A percentile compares a stretch with the other conserved stretches of the same genome.
Conservation (phyloP, 2,329 filamentous ascomycete genomes). For the Emergomyces orientalis region DNA sequence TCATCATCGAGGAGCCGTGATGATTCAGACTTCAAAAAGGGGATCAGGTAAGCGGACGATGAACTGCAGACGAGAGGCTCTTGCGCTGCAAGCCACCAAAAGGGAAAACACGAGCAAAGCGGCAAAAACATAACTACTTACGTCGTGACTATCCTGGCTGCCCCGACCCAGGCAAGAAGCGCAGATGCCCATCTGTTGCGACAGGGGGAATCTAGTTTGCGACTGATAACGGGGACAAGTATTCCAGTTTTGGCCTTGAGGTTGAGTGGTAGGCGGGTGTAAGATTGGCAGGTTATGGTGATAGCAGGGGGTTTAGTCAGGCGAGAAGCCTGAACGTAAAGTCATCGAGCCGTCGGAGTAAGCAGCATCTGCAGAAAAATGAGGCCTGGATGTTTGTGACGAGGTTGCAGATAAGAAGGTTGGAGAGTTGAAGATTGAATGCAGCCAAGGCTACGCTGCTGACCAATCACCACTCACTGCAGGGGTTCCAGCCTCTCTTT, state of each 20-base stretch:
- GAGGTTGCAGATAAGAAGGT: neutral
- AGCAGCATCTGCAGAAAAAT: neutral
- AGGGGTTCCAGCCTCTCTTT: neutral
- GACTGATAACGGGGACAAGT: neutral
- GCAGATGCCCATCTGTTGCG: constrained; percentile 36
- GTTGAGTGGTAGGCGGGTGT: neutral
- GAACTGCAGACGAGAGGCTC: neutral
- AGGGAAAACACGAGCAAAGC: neutral
- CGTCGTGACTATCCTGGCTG: constrained; percentile 33
- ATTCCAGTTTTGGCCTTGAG: neutral
- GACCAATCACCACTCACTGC: constrained; percentile 1
- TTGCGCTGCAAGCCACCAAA: neutral
- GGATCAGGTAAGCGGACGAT: constrained; percentile 12
- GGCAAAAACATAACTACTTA: constrained; percentile 14
- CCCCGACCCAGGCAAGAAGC: constrained; percentile 35
- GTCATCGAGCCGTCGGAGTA: constrained; percentile 11
- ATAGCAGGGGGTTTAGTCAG: constrained; percentile 7
- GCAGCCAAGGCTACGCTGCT: neutral
- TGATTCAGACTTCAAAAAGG: constrained; percentile 30
- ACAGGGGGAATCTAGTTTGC: constrained; percentile 1
- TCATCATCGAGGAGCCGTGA: constrained; percentile 39
- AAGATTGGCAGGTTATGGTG: neutral
- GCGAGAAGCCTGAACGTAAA: constrained; percentile 10
- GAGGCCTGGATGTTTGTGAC: neutral
- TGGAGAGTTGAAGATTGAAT: neutral